Evolutionary conservation across 2,329 filamentous ascomycete species (phyloP).

Genomic region (Diaporthe sp.): DNA sequence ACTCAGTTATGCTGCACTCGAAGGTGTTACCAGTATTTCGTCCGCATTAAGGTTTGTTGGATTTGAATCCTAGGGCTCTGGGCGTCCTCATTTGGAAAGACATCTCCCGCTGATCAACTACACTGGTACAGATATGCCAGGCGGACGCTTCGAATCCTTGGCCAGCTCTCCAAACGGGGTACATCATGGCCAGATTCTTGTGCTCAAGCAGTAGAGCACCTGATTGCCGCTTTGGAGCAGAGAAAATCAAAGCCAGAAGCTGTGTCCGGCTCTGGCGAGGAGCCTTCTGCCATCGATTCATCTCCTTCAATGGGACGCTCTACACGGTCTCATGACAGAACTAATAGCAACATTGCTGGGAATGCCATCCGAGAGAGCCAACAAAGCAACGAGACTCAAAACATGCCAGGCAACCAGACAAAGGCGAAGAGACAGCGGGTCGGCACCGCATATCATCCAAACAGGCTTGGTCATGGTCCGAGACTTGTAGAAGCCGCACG

Average conservation of each 20-base stretch:
- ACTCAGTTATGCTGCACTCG: slow-evolving; percentile 43
- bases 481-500: background rate
- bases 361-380: background rate
- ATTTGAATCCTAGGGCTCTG: no score
- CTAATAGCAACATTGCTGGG: background rate
- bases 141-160: slow-evolving; percentile 40
- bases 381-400: background rate
- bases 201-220: slow-evolving; percentile 40
- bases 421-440: background rate
- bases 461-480: background rate
- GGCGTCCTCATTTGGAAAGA: background rate
- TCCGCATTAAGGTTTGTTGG: slow-evolving; percentile 40
- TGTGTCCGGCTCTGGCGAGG: background rate
- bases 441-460: background rate
- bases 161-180: slow-evolving; percentile 40
- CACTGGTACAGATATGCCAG: slow-evolving; percentile 40
- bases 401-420: background rate
- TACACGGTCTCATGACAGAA: background rate
- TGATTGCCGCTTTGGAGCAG: slow-evolving; percentile 40
- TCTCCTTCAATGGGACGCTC: background rate
- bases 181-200: slow-evolving; percentile 44
- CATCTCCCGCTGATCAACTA: background rate
- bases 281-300: background rate
- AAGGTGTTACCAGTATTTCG: slow-evolving; percentile 41
- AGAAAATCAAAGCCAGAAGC: slow-evolving; percentile 23